These are phyloP conservation scores for Fragaria vesca DNA, from an alignment of 306 rosid genomes.

Conservation along the genomic window DNA sequence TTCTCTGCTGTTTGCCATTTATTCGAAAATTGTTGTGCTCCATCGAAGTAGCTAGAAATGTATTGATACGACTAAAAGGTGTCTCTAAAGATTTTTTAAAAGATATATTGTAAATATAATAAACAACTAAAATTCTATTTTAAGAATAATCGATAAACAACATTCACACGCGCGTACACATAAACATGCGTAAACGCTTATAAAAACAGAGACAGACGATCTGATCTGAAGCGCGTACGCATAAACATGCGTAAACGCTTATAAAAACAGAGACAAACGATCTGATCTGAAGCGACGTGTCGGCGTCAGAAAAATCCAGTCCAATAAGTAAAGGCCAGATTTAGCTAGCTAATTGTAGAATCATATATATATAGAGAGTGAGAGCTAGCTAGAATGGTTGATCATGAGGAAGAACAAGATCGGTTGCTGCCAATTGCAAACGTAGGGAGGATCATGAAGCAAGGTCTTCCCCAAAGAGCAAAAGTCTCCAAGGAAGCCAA, in stretches of 20 bases:
- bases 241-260: background rate
- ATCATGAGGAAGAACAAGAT: constrained; percentile 44
- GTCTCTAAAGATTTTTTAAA: background rate
- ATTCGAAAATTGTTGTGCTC: background rate
- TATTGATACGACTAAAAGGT: background rate
- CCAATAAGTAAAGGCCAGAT: background rate
- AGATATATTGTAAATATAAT: background rate
- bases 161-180: background rate
- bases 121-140: too few species aligned
- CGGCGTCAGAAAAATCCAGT: background rate
- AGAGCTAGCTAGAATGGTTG: constrained; percentile 37
- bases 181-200: background rate
- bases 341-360: background rate
- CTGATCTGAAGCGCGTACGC: background rate
- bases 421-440: constrained; percentile 68
- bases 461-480: constrained; percentile 55
- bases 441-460: constrained; percentile 82
- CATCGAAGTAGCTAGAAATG: background rate
- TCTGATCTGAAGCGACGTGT: constrained; percentile 2
- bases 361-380: background rate
- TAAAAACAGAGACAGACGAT: constrained; percentile 1
- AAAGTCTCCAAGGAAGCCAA: constrained; percentile 81
- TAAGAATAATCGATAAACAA: background rate
- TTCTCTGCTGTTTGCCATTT: background rate
- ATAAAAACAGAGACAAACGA: constrained; percentile 2